phyloP scores from a whole-genome alignment of 345 rosid species.

The Brassica nigra region DNA sequence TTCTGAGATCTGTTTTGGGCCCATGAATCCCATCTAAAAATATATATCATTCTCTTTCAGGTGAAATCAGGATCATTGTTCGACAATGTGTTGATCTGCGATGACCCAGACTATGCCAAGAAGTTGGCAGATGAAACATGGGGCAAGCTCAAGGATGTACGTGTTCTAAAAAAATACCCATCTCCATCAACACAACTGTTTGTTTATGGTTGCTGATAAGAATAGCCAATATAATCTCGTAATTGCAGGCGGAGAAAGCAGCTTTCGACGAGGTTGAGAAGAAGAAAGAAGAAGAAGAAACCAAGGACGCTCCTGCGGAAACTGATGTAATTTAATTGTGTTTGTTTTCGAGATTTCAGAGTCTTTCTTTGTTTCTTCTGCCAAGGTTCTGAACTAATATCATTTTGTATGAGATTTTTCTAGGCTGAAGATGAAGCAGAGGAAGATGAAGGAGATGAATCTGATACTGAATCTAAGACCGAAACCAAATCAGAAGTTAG shows the following conservation, averaged over 20 bases:
- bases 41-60: conserved; percentile 26
- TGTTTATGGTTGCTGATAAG: conserved; percentile 2
- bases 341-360: background rate
- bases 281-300: conserved; percentile 78
- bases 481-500: conserved; percentile 43
- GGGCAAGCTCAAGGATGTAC: conserved; percentile 94
- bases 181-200: conserved; percentile 1
- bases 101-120: conserved; percentile 89
- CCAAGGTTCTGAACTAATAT: background rate
- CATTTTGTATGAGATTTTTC: background rate
- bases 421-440: conserved; percentile 49
- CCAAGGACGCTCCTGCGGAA: conserved; percentile 63
- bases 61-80: conserved; percentile 98
- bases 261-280: conserved; percentile 93
- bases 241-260: conserved; percentile 88
- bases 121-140: conserved; percentile 90
- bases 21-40: background rate
- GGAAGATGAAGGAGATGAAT: conserved; percentile 48
- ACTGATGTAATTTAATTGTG: conserved; percentile 68
- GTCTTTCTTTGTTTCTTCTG: background rate
- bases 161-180: conserved; percentile 24
- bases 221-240: background rate
- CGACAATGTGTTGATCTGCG: conserved; percentile 75
- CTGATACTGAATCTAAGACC: conserved; percentile 53
- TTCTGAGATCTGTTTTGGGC: background rate